Evolutionary conservation across 1,284 basidiomycete species (phyloP).

Genomic region (Heliocybe sulcata): DNA sequence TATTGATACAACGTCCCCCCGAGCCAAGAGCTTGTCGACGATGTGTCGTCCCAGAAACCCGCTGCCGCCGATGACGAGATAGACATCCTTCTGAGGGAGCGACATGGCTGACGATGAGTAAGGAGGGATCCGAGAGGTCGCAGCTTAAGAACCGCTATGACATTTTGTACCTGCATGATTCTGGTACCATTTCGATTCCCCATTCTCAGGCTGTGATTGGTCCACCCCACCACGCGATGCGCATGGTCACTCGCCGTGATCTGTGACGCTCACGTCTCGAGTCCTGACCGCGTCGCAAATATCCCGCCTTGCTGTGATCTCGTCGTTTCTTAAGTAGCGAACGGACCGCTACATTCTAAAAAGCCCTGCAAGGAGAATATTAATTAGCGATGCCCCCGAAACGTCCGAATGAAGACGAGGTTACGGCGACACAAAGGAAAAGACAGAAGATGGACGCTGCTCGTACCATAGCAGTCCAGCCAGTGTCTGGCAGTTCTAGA

Average conservation of each 20-base stretch:
- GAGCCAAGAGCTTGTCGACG: constrained; percentile 72
- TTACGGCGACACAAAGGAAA: constrained; percentile 52
- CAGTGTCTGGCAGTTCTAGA: constrained; percentile 15
- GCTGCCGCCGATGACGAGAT: constrained; percentile 85
- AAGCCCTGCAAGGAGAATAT: not conserved
- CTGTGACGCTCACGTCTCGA: too few species aligned
- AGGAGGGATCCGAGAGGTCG: not conserved
- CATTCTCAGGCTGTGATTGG: not conserved
- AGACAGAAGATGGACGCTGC: constrained; percentile 57
- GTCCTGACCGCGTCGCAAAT: too few species aligned
- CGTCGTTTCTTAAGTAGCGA: too few species aligned
- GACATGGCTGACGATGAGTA: constrained; percentile 14
- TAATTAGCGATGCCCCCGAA: constrained; percentile 42
- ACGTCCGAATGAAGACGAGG: constrained; percentile 33
- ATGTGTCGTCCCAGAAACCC: constrained; percentile 91
- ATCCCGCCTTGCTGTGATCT: too few species aligned
- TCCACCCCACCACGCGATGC: too few species aligned
- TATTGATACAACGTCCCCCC: constrained; percentile 77
- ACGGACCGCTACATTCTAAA: too few species aligned
- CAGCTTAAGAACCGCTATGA: not conserved
- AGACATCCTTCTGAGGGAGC: constrained; percentile 35
- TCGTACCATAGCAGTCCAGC: constrained; percentile 62
- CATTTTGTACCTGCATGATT: not conserved
- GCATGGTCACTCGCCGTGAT: too few species aligned
- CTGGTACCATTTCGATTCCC: not conserved